Base-by-base conservation (phyloP, 352 stramenopile species). In the Phytophthora palmivora region DNA sequence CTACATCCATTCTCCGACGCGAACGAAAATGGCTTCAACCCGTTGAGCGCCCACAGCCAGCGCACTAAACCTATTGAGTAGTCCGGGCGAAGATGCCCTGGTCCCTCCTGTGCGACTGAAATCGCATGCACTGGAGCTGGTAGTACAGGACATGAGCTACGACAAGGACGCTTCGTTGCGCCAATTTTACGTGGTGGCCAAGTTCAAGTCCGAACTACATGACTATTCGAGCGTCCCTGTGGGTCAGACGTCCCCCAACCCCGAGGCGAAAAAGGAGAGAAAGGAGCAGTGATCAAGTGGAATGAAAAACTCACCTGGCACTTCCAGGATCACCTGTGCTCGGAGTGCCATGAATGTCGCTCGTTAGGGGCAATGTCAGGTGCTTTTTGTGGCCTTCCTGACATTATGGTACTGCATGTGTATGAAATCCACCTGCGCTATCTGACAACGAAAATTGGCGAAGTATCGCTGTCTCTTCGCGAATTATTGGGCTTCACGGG, bases 391-490 rank as follows among this genome's bases (percentile, higher is more conserved):
- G 87, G 84, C 0, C 55, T 95, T 5, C 87, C 87, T 1, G 87
- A 95, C 42, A 83, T 93, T 14, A 82, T 95, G 63, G 78, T 95
- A 43, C 58, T 95, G 9, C 82, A 93, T 52, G 79, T 95, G 42
- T 91, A 93, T 63, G 87, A 95, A 58, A 88, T 93, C 43, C 82
- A 91, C 42, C 65, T 95, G 67, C 84, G 84, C 37, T 91, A 91
- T 43, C 67, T 93, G 0, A 95, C 84, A 8, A 95, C 87, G 37
- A 95, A 95, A 64, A 89, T 95, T 26, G 87, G 87, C 16, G 81
- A 91, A 49, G 76, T 89, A 0, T 79, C 84, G 6, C 66, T 95
- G 26, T 93, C 84, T 21, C 67, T 95, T 19, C 78, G 82, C 15
- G 87, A 95, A 41, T 33, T 93, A 36, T 82, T 95, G 51, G 87